These are phyloP conservation scores for Podaxis sp. DNA, from an alignment of 768 basidiomycete species.

Conservation along the genomic window DNA sequence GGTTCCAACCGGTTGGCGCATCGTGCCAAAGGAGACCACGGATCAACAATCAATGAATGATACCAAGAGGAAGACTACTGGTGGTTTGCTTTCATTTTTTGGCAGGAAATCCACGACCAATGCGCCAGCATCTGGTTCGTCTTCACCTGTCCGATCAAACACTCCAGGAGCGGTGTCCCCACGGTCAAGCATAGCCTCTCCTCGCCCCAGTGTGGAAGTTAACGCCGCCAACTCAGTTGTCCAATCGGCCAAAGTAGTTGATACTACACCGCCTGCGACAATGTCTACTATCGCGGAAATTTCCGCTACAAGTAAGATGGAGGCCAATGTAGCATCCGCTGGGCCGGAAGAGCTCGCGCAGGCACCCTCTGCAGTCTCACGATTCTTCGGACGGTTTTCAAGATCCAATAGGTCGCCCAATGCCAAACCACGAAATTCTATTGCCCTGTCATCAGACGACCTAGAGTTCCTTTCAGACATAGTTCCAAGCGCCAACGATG, in stretches of 20 bases:
- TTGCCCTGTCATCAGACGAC: conserved; percentile 78
- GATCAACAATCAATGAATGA: conserved; percentile 32
- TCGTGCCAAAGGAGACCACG: conserved; percentile 56
- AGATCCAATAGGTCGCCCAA: conserved; percentile 37
- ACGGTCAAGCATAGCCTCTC: conserved; percentile 15
- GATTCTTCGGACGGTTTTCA: conserved; percentile 79
- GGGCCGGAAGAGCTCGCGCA: conserved; percentile 26
- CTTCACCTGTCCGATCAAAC: conserved; percentile 19
- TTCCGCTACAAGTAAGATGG: conserved; percentile 1
- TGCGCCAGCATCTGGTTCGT: conserved; percentile 5
- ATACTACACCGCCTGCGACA: conserved; percentile 1
- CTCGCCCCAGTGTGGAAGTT: conserved; percentile 13
- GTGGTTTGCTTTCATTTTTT: conserved; percentile 76
- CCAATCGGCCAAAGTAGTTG: conserved; percentile 10
- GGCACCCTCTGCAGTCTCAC: conserved; percentile 72
- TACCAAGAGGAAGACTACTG: conserved; percentile 50
- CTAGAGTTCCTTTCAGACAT: conserved; percentile 78
- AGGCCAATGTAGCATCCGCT: not conserved
- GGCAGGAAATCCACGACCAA: conserved; percentile 37
- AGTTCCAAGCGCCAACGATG: conserved; percentile 55
- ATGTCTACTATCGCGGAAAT: conserved; percentile 5
- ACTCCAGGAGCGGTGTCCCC: conserved; percentile 23
- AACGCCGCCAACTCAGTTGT: not conserved
- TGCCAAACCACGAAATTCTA: conserved; percentile 45
- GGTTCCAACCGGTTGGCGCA: conserved; percentile 70